Base-by-base conservation (phyloP, 441 rosid species). In the Aleurites moluccanus region DNA sequence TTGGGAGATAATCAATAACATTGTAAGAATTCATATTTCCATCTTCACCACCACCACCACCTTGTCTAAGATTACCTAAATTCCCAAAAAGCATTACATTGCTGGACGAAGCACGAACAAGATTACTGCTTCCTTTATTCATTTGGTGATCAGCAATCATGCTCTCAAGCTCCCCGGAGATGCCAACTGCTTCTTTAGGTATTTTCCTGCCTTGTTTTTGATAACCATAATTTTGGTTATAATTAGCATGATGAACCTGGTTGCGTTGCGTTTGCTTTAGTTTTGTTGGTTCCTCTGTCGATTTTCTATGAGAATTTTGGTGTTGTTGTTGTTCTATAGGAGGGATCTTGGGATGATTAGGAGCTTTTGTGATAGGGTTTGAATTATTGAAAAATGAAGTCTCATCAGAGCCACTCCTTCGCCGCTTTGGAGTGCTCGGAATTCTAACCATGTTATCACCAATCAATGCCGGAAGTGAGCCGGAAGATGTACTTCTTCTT, bases 121-220 rank as follows among this genome's bases (percentile, higher is more conserved):
- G 81, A 0, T 74, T 80, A 45, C 80, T 79, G 65, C 78, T 68
- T 72, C 92, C 93, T 61, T 70, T 85, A 7, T 82, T 56, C 78
- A 87, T 91, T 63, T 91, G 93, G 71, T 88, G 93, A 76, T 94
- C 97, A 0, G 75, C 49, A 33, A 93, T 88, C 91, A 92, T 88
- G 72, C 73, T 91, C 49, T 95, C 97, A 0, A 95, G 93, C 91
- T 95, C 99, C 0, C 97, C 98, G 0, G 98, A 95, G 45, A 95
- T 79, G 56, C 91, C 88, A 10, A 83, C 33, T 14, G 89, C 85
- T 69, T 85, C 94, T 52, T 80, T 85, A 0, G 94, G 94, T 18
- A 85, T 82, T 67, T 83, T 86, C 73, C 84, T 86, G 2, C 83
- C 83, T 30, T 75, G 81, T 69, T n/a, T 11, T n/a, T 76, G 81